These are phyloP conservation scores for Larix kaempferi DNA, from an alignment of 75 land plant species.

Conservation along the genomic window DNA sequence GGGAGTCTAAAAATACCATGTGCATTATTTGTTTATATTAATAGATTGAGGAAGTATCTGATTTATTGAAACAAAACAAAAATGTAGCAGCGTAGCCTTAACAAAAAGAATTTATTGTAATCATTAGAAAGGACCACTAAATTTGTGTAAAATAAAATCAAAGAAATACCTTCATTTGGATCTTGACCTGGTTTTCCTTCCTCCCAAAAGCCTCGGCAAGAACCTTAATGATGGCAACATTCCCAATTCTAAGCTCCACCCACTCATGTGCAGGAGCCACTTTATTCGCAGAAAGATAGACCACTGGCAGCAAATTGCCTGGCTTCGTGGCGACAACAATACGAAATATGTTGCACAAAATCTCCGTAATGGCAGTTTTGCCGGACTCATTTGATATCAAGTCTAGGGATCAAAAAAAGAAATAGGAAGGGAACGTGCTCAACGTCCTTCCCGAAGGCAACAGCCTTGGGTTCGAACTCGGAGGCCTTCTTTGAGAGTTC, in stretches of 20 bases:
- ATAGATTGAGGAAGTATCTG: too few relatives aligned
- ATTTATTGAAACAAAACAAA: too few relatives aligned
- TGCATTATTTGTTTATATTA: too few relatives aligned
- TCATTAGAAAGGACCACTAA: too few relatives aligned
- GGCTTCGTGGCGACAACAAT: slow-evolving; percentile 86
- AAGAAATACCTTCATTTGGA: slow-evolving; percentile 54
- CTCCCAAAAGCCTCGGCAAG: slow-evolving; percentile 87
- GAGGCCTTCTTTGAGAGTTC: slow-evolving; percentile 49
- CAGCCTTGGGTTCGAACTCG: slow-evolving; percentile 65
- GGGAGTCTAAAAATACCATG: too few relatives aligned
- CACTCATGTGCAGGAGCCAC: slow-evolving; percentile 91
- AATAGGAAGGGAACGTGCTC: slow-evolving; percentile 85
- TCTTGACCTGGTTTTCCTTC: slow-evolving; percentile 77
- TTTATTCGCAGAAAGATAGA: slow-evolving; percentile 82
- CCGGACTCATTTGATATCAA: slow-evolving; percentile 73
- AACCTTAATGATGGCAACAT: slow-evolving; percentile 73
- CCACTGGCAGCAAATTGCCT: slow-evolving; percentile 72
- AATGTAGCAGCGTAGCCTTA: too few relatives aligned
- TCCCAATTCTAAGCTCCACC: slow-evolving; percentile 92
- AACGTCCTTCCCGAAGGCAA: slow-evolving; percentile 75
- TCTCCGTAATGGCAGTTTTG: slow-evolving; percentile 82
- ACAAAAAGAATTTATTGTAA: too few relatives aligned
- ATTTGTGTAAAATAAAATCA: too few relatives aligned
- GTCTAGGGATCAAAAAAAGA: too few relatives aligned
- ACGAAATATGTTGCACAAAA: slow-evolving; percentile 82